Evolutionary conservation across 768 basidiomycete species (phyloP).

Genomic region (Pulveroboletus sp.): DNA sequence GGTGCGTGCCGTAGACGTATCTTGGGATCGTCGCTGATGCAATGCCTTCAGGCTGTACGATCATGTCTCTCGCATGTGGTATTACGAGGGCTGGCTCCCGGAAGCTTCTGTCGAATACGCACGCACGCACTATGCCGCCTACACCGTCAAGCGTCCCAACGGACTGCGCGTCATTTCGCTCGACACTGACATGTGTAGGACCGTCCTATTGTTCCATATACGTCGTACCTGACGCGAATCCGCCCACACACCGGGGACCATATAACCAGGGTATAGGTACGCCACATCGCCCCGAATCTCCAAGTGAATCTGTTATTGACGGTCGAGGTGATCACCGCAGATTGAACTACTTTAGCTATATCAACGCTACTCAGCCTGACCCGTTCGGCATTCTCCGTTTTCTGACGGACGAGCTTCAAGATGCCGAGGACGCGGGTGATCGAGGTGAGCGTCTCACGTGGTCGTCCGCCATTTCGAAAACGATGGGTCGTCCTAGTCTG

Average conservation of each 20-base stretch:
- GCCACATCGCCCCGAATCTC: slow-evolving; percentile 1
- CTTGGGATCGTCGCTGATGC: not conserved
- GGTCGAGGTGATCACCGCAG: slow-evolving; percentile 15
- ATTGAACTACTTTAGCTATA: slow-evolving; percentile 44
- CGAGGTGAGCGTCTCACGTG: slow-evolving; percentile 28
- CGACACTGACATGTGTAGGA: slow-evolving; percentile 46
- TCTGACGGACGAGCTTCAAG: slow-evolving; percentile 49
- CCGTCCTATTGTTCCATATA: slow-evolving; percentile 2
- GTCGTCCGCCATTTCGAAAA: not conserved
- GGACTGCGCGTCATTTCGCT: slow-evolving; percentile 47
- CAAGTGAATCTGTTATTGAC: not conserved
- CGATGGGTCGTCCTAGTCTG: slow-evolving; percentile 31
- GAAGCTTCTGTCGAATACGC: slow-evolving; percentile 35
- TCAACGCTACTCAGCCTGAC: slow-evolving; percentile 44
- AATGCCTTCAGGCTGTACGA: slow-evolving; percentile 41
- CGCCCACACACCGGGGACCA: not conserved
- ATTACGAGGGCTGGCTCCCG: slow-evolving; percentile 43
- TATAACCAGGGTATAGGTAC: slow-evolving; percentile 31
- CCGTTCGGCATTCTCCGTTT: slow-evolving; percentile 46
- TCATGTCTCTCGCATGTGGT: slow-evolving; percentile 43
- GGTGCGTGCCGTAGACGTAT: slow-evolving; percentile 21
- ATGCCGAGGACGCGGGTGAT: slow-evolving; percentile 46
- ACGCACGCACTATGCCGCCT: slow-evolving; percentile 44
- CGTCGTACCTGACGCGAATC: not conserved
- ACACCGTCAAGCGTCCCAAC: slow-evolving; percentile 39